Evolutionary conservation across 345 rosid species (phyloP).

Genomic region (Dipteronia dyeriana): DNA sequence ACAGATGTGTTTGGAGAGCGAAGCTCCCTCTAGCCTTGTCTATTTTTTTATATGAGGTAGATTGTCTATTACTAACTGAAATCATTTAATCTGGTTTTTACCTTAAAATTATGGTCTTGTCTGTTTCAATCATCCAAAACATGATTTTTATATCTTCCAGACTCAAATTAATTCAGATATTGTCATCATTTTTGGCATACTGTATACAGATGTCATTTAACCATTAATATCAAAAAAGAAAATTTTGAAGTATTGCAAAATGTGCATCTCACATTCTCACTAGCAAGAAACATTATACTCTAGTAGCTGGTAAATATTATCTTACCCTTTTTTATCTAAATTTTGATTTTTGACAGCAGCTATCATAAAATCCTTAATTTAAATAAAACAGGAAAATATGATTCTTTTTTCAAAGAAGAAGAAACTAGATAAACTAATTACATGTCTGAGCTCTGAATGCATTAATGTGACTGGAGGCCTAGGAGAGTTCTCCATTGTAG

Average conservation of each 20-base stretch:
- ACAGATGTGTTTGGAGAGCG: background rate
- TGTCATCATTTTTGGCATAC: background rate
- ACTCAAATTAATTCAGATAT: background rate
- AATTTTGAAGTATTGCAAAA: too few relatives aligned
- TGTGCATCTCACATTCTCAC: background rate
- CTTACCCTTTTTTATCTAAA: background rate
- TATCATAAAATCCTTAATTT: background rate
- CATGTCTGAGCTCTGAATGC: constrained; percentile 12
- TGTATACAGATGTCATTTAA: too few relatives aligned
- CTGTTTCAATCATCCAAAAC: background rate
- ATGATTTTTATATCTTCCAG: background rate
- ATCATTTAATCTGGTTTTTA: background rate
- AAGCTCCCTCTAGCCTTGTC: background rate
- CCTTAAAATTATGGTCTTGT: background rate
- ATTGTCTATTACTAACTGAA: constrained; percentile 12
- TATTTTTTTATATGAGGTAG: background rate
- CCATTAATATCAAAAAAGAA: too few relatives aligned
- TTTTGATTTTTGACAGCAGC: background rate
- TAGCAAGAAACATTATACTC: background rate
- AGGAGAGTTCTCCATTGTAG: constrained; percentile 17
- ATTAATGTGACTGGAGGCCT: constrained; percentile 8
- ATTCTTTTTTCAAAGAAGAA: background rate
- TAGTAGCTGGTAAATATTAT: background rate
- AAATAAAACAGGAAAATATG: background rate
- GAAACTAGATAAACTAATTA: constrained; percentile 6